A percentile compares a stretch with the other conserved stretches of the same genome.
Conservation (phyloP, 2,329 filamentous ascomycete genomes). For the Diaporthe citri region DNA sequence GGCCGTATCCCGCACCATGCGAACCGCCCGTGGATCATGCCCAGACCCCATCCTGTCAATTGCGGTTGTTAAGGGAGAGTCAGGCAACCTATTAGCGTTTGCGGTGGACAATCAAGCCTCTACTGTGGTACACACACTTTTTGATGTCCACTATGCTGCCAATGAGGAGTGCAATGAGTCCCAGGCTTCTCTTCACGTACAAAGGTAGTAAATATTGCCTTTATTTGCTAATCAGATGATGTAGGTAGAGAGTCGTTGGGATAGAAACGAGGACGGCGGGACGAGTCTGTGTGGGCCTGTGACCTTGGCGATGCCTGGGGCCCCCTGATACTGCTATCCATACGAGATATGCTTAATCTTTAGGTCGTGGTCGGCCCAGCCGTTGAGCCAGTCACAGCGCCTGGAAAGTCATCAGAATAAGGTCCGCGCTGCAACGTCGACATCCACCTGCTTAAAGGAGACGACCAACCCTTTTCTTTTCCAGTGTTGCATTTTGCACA, state of each 20-base stretch:
- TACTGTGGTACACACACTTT: background rate
- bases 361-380: background rate
- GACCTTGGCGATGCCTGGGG: background rate
- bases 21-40: background rate
- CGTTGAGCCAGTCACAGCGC: background rate
- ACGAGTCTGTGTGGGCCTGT: too few species aligned
- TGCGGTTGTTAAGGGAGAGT: background rate
- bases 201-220: too few species aligned
- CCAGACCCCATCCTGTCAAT: background rate
- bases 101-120: background rate
- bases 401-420: background rate
- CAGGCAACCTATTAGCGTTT: background rate
- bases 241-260: background rate
- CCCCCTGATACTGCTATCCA: slow-evolving; percentile 12
- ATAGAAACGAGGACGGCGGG: background rate
- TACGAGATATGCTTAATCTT: slow-evolving; percentile 27
- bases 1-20: background rate
- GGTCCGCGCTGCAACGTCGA: background rate
- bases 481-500: background rate
- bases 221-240: background rate
- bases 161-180: background rate
- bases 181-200: background rate
- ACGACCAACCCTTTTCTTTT: background rate
- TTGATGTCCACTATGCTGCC: background rate
- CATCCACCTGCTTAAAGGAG: slow-evolving; percentile 18